A percentile compares a stretch with the other conserved stretches of the same genome.
These are phyloP conservation scores for Colletotrichum musicola DNA, from an alignment of 2,329 filamentous ascomycete species.

Conservation along the genomic window DNA sequence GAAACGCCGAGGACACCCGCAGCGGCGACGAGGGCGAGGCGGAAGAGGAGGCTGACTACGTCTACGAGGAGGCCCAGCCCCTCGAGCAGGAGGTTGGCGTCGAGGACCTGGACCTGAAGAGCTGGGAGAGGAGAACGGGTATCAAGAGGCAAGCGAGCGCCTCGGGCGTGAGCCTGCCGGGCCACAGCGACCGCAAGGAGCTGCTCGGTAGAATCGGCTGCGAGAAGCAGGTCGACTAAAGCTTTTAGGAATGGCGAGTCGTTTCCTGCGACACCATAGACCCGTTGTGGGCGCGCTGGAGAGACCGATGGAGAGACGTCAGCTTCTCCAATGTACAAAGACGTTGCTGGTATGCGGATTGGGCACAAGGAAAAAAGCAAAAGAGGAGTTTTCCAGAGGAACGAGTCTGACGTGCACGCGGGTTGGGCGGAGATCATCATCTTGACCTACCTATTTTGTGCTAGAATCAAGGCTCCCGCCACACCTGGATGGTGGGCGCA, in stretches of 20 bases:
- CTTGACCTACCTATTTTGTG: conserved; percentile 22
- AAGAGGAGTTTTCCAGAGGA: background rate
- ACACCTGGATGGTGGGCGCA: conserved; percentile 33
- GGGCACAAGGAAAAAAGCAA: background rate
- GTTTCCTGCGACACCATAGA: too few relatives aligned
- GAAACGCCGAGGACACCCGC: conserved; percentile 84
- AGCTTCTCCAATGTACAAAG: conserved; percentile 17
- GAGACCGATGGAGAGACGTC: background rate
- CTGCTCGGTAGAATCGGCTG: conserved; percentile 85
- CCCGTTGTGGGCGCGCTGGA: background rate
- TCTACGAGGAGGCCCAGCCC: conserved; percentile 67
- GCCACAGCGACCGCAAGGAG: conserved; percentile 83
- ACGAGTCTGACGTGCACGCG: too few relatives aligned
- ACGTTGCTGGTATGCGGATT: background rate
- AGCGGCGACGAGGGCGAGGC: conserved; percentile 87
- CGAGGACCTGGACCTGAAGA: conserved; percentile 76
- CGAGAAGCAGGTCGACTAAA: conserved; percentile 75
- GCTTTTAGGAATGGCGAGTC: background rate
- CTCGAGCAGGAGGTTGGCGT: conserved; percentile 83
- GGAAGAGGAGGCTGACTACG: conserved; percentile 72
- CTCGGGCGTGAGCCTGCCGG: conserved; percentile 74
- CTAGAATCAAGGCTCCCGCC: conserved; percentile 25
- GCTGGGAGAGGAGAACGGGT: conserved; percentile 70
- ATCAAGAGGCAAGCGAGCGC: conserved; percentile 66
- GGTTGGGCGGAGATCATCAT: background rate